Evolutionary conservation across 1,139 yeast species (phyloP), one percentile per base, ranked within the genome.

Genomic region (Pichia sp.): DNA sequence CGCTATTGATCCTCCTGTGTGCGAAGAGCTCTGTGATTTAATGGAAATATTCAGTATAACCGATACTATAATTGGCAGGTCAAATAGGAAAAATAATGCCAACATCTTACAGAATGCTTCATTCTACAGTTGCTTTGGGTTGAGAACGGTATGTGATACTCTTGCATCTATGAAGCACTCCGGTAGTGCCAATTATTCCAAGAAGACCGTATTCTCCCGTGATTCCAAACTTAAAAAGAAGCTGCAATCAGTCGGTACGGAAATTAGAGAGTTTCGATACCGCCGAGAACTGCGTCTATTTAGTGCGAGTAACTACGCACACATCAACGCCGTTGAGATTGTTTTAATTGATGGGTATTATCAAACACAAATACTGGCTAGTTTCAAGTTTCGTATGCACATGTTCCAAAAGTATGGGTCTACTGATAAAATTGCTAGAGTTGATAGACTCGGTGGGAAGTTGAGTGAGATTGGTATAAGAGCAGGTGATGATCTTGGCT

Each of bases 271-370:
- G 8, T 55, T 43, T 38, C 37, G 38, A 20, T 34, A 56, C 12
- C 17, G 16, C 16, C 6, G 8, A 21, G 11, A 21, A 6, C 8
- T 16, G 18, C 12, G 27, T 11, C 14, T 25, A 25, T 25, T 14
- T 14, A 9, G 18, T 15, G n/a, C n/a, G n/a, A n/a, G n/a, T n/a
- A n/a, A n/a, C n/a, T n/a, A n/a, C n/a, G n/a, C n/a, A n/a, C n/a
- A n/a, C n/a, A n/a, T n/a, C n/a, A 25, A 18, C 16, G 18, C 14
- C 16, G 16, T 31, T 2, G 53, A 55, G 19, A 36, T 43, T 7
- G 30, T 52, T 6, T 25, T 47, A 4, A 32, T 50, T 24, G 61
- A 56, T 39, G 60, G 61, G 2, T 58, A 44, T 36, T 58, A 51
- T 37, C 51, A 50, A 30, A 32, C 50, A 7, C 22, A 23, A 13